These are phyloP conservation scores for Tolypocladium capitatum DNA, from an alignment of 2,329 filamentous ascomycete genomes.

Conservation along the genomic window DNA sequence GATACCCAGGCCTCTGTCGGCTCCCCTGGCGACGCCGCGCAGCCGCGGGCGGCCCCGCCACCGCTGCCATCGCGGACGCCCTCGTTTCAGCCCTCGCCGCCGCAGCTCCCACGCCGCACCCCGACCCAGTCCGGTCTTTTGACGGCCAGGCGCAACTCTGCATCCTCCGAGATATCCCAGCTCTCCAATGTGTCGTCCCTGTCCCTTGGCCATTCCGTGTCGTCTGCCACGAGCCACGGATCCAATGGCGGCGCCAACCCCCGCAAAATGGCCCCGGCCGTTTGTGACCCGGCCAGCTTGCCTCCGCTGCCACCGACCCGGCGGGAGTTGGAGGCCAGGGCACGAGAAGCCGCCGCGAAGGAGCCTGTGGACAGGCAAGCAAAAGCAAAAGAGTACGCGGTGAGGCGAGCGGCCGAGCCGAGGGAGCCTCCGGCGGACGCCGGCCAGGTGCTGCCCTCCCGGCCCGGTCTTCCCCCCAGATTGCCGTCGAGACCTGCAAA, in stretches of 20 bases:
- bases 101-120: constrained; percentile 35
- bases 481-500: constrained; percentile 36
- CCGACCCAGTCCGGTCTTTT: constrained; percentile 27
- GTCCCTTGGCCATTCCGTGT: constrained; percentile 31
- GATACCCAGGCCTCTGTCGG: constrained; percentile 10
- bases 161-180: constrained; percentile 43
- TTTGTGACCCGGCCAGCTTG: constrained; percentile 41
- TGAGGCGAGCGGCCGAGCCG: constrained; percentile 3
- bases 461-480: constrained; percentile 34
- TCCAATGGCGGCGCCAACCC: constrained; percentile 25
- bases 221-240: constrained; percentile 34
- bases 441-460: constrained; percentile 12
- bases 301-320: constrained; percentile 43
- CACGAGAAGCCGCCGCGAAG: constrained; percentile 12
- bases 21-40: constrained; percentile 2
- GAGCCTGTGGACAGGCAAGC: constrained; percentile 2
- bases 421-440: constrained; percentile 12
- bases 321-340: constrained; percentile 37
- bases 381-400: constrained; percentile 2
- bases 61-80: constrained; percentile 18
- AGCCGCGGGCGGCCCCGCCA: constrained; percentile 17
- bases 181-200: constrained; percentile 39
- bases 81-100: constrained; percentile 25
- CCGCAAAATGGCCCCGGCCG: constrained; percentile 39
- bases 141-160: constrained; percentile 36